Conservation (phyloP, 495 filamentous ascomycete genomes). For the Cudoniella acicularis region DNA sequence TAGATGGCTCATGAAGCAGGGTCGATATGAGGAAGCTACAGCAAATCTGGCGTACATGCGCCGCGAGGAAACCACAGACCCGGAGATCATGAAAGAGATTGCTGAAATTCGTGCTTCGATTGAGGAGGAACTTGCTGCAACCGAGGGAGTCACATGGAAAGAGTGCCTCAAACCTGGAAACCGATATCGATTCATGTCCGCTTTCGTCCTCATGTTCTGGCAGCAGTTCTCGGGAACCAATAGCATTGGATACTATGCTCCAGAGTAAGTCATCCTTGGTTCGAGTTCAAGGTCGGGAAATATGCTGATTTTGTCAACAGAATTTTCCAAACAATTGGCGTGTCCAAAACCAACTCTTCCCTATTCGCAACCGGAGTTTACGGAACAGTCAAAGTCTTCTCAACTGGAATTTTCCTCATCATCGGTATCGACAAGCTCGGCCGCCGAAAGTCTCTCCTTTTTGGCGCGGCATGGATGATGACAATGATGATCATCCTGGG, state of each 20-base stretch:
- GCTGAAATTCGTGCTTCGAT: conserved; percentile 24
- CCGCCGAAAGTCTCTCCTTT: conserved; percentile 20
- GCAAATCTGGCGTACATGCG: conserved; percentile 11
- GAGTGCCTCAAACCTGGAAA: conserved; percentile 19
- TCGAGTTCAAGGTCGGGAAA: not conserved
- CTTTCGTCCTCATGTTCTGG: conserved; percentile 47
- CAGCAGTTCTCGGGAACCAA: conserved; percentile 54
- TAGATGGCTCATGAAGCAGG: conserved; percentile 20
- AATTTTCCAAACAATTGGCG: conserved; percentile 48
- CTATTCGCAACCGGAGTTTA: conserved; percentile 53
- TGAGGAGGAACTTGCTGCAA: conserved; percentile 20
- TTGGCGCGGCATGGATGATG: conserved; percentile 22
- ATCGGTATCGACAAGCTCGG: conserved; percentile 22
- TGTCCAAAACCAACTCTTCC: conserved; percentile 37
- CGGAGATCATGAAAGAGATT: conserved; percentile 15
- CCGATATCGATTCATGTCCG: conserved; percentile 38
- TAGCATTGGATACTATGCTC: conserved; percentile 47
- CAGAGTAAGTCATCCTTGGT: conserved; percentile 22
- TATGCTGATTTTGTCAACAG: not conserved
- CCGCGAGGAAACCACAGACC: not conserved
- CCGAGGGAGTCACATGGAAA: conserved; percentile 21
- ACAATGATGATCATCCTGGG: conserved; percentile 25
- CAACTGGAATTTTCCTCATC: conserved; percentile 16
- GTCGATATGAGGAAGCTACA: conserved; percentile 9
- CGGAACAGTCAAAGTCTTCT: conserved; percentile 43